These are phyloP conservation scores for Neonothopanus nambi DNA, from an alignment of 1,284 basidiomycete species.

Conservation along the genomic window DNA sequence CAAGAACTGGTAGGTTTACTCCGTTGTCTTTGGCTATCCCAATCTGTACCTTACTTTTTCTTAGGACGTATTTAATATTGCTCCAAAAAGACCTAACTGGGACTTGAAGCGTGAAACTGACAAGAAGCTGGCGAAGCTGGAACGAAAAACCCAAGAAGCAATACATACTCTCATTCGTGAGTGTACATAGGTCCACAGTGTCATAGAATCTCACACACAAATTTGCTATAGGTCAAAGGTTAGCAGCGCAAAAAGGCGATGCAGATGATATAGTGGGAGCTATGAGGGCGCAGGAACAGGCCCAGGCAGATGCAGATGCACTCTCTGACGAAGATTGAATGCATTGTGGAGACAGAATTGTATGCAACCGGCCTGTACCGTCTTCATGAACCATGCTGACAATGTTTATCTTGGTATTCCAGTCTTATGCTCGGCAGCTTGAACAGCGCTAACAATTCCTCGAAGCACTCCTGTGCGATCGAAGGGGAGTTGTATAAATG, in stretches of 20 bases:
- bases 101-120: conserved; percentile 95
- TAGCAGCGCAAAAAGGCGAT: conserved; percentile 74
- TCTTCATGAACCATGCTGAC: no score
- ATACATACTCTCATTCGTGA: conserved; percentile 90
- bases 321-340: conserved; percentile 48
- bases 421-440: no score
- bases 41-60: conserved; percentile 10
- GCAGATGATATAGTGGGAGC: conserved; percentile 76
- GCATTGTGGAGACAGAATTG: background rate
- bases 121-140: conserved; percentile 86
- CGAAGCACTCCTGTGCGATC: no score
- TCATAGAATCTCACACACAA: conserved; percentile 22
- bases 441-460: no score
- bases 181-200: conserved; percentile 33
- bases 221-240: conserved; percentile 61
- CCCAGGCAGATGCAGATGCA: conserved; percentile 47
- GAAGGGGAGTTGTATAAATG: no score
- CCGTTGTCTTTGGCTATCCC: background rate
- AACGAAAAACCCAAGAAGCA: conserved; percentile 88
- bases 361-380: no score
- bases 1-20: conserved; percentile 80
- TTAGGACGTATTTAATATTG: conserved; percentile 95
- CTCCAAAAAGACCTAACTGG: conserved; percentile 96
- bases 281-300: conserved; percentile 69
- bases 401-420: no score